Percentiles rank a stretch among this genome's conserved stretches.
These are phyloP conservation scores for Talaromyces sp. DNA, from an alignment of 2,329 filamentous ascomycete genomes.

Conservation along the genomic window DNA sequence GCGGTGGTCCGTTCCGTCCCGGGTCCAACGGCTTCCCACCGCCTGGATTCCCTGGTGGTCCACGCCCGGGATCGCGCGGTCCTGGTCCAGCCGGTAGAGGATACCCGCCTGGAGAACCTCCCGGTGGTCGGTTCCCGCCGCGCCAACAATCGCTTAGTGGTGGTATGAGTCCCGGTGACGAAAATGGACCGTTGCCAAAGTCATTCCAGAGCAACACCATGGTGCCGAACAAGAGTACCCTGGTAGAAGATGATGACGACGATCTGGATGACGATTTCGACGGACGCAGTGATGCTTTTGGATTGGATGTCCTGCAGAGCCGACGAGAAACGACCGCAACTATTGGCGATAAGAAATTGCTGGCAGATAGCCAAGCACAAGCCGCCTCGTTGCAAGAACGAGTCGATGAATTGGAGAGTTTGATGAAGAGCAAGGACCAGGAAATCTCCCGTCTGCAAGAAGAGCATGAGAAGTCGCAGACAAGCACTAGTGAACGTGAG, in stretches of 20 bases:
- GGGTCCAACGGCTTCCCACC: constrained; percentile 25
- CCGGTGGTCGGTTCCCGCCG: constrained; percentile 32
- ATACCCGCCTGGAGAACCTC: constrained; percentile 33
- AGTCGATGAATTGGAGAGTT: constrained; percentile 64
- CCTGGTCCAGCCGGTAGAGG: constrained; percentile 29
- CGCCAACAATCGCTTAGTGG: constrained; percentile 37
- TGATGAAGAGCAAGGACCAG: constrained; percentile 65
- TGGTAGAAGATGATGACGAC: constrained; percentile 87
- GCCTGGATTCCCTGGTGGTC: constrained; percentile 27
- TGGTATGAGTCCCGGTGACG: constrained; percentile 53
- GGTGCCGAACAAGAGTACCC: constrained; percentile 94
- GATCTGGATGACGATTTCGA: constrained; percentile 53
- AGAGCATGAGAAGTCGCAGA: constrained; percentile 50
- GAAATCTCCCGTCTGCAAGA: constrained; percentile 59
- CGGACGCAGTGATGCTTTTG: constrained; percentile 60
- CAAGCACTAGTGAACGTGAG: constrained; percentile 59
- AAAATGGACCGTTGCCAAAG: constrained; percentile 74
- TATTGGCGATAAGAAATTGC: constrained; percentile 60
- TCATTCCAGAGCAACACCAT: constrained; percentile 94
- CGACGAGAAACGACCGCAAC: constrained; percentile 47
- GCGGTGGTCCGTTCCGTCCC: constrained; percentile 47
- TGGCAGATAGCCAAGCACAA: constrained; percentile 76
- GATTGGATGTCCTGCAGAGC: constrained; percentile 47
- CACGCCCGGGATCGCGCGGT: constrained; percentile 40
- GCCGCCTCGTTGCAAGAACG: constrained; percentile 70